Conservation (phyloP, 1,284 basidiomycete genomes). For the Leccinum pachyderme region DNA sequence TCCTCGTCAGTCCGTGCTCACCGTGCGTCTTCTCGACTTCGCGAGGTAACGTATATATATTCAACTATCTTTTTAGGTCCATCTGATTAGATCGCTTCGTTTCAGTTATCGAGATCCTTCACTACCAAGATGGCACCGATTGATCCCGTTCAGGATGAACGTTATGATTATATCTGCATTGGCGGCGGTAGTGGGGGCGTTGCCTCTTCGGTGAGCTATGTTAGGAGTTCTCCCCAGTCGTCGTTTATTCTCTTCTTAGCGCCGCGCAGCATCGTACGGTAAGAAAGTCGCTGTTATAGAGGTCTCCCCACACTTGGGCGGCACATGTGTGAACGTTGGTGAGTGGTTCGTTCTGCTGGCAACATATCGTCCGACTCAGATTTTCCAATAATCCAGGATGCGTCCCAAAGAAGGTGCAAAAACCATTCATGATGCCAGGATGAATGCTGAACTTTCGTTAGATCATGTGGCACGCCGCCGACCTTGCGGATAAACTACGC, state of each 20-base stretch:
- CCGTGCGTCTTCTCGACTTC: neutral
- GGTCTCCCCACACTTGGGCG: constrained; percentile 74
- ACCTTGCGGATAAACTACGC: constrained; percentile 81
- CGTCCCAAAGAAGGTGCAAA: constrained; percentile 78
- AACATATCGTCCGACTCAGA: neutral
- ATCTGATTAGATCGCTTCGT: constrained; percentile 9
- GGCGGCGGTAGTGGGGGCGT: constrained; percentile 85
- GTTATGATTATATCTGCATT: constrained; percentile 80
- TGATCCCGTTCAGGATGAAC: constrained; percentile 50
- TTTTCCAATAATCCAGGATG: constrained; percentile 52
- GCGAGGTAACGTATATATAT: neutral
- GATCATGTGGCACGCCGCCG: constrained; percentile 99
- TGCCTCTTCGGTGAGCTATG: constrained; percentile 58
- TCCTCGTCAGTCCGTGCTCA: constrained; percentile 5
- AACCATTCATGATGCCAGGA: constrained; percentile 10
- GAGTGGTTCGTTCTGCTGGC: constrained; percentile 31
- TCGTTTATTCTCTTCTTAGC: constrained; percentile 34
- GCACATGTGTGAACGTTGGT: constrained; percentile 97
- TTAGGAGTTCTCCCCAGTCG: neutral
- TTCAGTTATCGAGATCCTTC: constrained; percentile 52
- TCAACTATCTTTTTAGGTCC: constrained; percentile 2
- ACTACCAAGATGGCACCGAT: constrained; percentile 65
- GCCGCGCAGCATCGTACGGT: constrained; percentile 90
- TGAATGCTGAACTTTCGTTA: constrained; percentile 34
- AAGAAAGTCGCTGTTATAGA: constrained; percentile 94